Evolutionary conservation across 176 grass and related monocot genomes (phyloP), one percentile per base, ranked within the genome.

Genomic region (Poa pratensis): DNA sequence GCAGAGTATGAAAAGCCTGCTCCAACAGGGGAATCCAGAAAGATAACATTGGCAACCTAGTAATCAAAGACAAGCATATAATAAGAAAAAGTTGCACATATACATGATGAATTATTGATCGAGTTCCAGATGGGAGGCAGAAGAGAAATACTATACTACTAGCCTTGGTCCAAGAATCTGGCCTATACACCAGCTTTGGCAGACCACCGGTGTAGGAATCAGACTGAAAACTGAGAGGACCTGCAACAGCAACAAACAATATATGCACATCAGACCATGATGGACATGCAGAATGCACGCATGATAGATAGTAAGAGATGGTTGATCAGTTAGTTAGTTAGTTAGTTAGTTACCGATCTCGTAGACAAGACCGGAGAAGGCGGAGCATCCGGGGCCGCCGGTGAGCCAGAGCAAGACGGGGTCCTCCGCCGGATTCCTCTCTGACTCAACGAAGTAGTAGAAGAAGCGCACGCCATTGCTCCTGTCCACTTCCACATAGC

Each of bases 331-430:
- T 51, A 16, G 49, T 16, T 54, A 55, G 15, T 69, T 40, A 69
- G n/a, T n/a, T n/a, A n/a, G n/a, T n/a, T n/a, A n/a, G n/a, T n/a
- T n/a, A n/a, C 65, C 65, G 34, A 69, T 69, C 34, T 69, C 65
- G 65, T 39, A 69, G 34, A 9, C 65, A 39, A 69, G 65, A 3
- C 65, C 65, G 32, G 65, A 40, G 65, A 69, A 69, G 65, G 34
- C 34, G 18, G 65, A 69, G 65, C 65, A 69, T 35, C 65, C 65
- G 3, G 65, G 65, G 65, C 65, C 65, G 34, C 65, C 65, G 1
- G 65, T 69, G 34, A 69, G 65, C 65, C 65, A 69, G 34, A 69
- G 65, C 65, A 69, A 69, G 65, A 69, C 65, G 9, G 65, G 65
- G 18, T 69, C 65, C 65, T 69, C 65, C 17, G 17, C 9, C 1